phyloP scores from a whole-genome alignment of 2,329 filamentous ascomycete genomes.

The Bipolaris cookei region DNA sequence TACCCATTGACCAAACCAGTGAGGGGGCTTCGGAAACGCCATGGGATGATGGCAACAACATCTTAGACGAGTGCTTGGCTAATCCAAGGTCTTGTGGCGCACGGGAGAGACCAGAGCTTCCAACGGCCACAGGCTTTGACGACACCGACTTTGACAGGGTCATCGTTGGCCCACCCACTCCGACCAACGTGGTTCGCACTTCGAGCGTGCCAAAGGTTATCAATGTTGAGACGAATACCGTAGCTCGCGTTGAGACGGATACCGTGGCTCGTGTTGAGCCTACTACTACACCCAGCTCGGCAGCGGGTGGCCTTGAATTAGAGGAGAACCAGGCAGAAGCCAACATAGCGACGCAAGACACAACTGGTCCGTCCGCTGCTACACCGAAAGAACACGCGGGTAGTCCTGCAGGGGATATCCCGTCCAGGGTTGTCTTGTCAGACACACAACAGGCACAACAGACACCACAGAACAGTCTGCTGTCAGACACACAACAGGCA shows the following conservation, averaged over 20 bases:
- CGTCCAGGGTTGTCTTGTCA: background rate
- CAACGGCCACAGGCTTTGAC: constrained; percentile 25
- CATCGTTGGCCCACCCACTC: constrained; percentile 3
- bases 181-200: constrained; percentile 16
- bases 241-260: constrained; percentile 14
- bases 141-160: constrained; percentile 3
- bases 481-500: constrained; percentile 18
- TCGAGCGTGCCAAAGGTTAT: constrained; percentile 28
- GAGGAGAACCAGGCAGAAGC: background rate
- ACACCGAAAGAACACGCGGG: background rate
- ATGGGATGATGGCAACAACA: background rate
- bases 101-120: constrained; percentile 5
- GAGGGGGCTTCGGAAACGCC: background rate
- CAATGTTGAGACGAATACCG: constrained; percentile 21
- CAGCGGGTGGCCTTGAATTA: background rate
- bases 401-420: background rate
- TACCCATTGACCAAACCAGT: background rate
- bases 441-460: background rate
- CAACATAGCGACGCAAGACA: background rate
- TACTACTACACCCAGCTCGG: background rate
- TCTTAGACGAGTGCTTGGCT: background rate
- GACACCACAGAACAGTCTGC: constrained; percentile 19
- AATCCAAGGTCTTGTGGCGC: background rate
- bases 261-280: background rate
- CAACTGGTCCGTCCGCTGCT: background rate